Evolutionary conservation across 83 land plant species (phyloP).

Genomic region (Larix sibirica): DNA sequence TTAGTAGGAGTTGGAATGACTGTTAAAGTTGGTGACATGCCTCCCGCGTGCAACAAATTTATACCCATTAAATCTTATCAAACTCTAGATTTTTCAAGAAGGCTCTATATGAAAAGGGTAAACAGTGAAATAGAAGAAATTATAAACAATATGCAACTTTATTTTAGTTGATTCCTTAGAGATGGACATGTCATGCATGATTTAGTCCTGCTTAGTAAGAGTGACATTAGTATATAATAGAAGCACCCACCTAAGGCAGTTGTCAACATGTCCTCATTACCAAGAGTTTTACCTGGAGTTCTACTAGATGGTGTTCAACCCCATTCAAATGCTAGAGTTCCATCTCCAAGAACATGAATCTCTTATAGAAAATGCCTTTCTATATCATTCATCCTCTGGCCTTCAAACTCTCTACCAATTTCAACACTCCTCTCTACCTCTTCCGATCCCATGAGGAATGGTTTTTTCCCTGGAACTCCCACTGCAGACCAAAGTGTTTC

Average conservation of each 20-base stretch:
- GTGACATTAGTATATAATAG: background rate
- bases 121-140: background rate
- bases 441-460: conserved; percentile 8
- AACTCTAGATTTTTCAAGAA: too few species aligned
- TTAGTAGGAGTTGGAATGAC: conserved; percentile 43
- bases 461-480: background rate
- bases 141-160: background rate
- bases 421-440: conserved; percentile 10
- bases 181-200: background rate
- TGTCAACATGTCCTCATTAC: conserved; percentile 7
- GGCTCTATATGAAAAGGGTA: background rate
- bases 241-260: conserved; percentile 13
- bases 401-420: background rate
- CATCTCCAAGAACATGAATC: conserved; percentile 10
- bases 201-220: background rate
- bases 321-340: background rate
- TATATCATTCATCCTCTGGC: background rate
- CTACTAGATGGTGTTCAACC: background rate
- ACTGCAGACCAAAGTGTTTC: conserved; percentile 17
- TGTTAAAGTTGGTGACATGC: conserved; percentile 23
- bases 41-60: conserved; percentile 16
- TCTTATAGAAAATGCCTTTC: conserved; percentile 11
- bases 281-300: conserved; percentile 6
- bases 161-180: background rate
- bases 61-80: background rate